Evolutionary conservation across 179 eudicot species (phyloP), one percentile per base, ranked within the genome.

Genomic region (Sideroxylon spinosum): DNA sequence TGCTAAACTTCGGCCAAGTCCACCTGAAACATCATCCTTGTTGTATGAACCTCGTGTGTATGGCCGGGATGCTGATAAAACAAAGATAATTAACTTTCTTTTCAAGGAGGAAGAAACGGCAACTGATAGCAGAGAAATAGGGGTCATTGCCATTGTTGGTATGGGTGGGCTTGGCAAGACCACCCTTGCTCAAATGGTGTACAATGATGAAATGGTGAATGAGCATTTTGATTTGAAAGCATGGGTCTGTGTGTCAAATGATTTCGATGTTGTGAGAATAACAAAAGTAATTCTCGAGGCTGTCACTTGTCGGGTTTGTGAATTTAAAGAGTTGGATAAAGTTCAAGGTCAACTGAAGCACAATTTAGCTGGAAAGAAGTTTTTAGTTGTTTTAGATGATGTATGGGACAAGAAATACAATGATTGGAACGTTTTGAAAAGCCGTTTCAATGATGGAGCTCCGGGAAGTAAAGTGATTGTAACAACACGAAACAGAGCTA

Each of bases 371-470:
- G 68, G 56, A 0, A 68, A 74, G 4, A 80, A 46, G 11, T 71
- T 66, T 7, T 19, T 81, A 26, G 23, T 81, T 20, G 75, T 81
- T 22, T 17, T 81, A 16, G 83, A 83, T 62, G 83, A 84, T 80
- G 67, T 80, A 0, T 84, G 79, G 79, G 69, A 80, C 37, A 76
- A 69, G 37, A 22, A 32, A 0, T 46, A 63, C 46, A 26, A 61
- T 6, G 16, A 60, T 2, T 84, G 80, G 84, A 44, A 73, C 0
- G 0, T 0, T 37, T 53, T 84, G 25, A 59, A 16, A 8, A 64
- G n/a, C 26, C 73, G 68, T 1, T 57, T 82, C 4, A 28, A 19
- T 20, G 56, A 12, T 67, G 81, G 63, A 0, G 79, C 75, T 7
- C 25, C 2, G 0, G 79, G 77, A 2, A 79, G 87, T 44, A 76